Evolutionary conservation across 129 eudicot genomes (phyloP), one percentile per base, ranked within the genome.

Genomic region (Apium graveolens): DNA sequence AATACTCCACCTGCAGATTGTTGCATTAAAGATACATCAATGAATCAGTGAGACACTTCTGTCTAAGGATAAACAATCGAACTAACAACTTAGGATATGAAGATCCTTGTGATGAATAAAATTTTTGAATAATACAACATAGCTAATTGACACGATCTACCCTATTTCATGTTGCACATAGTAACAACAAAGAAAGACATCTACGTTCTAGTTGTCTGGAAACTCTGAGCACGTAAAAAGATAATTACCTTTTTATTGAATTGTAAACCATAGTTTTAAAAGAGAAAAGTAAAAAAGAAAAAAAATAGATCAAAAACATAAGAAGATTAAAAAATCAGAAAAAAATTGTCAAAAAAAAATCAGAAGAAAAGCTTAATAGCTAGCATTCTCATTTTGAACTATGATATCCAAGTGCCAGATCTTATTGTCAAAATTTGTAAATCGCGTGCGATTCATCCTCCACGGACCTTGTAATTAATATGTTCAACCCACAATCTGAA

Each of bases 1-100:
- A 95, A 74, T 84, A 95, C 85, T 95, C 99, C 86, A 95, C 99
- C 99, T 95, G 84, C 87, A 92, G 44, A 78, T 63, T 70, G 69
- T 32, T 43, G n/a, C 63, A 66, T 80, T 82, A 63, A 46, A 20
- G 46, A 69, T 44, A 46, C 5, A 78, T 66, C 35, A 69, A 48
- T 11, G 49, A 11, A 26, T 35, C 26, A 35, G 39, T 18, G 31
- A n/a, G 31, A 57, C 27, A 57, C 4, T n/a, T 57, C 5, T 57
- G 65, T 69, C 7, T 1, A 2, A n/a, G 69, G 12, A 68, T 3
- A 3, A 68, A 68, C 0, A 68, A 68, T 68, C 38, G 13, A 34
- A 32, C 73, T 34, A 32, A 68, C 24, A n/a, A 65, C 31, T 55
- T 55, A 55, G 63, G 27, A 24, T 5, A 57, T 57, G 11, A 8